These are phyloP conservation scores for Chaetomium cochliodes DNA, from an alignment of 495 filamentous ascomycete species.

Conservation along the genomic window DNA sequence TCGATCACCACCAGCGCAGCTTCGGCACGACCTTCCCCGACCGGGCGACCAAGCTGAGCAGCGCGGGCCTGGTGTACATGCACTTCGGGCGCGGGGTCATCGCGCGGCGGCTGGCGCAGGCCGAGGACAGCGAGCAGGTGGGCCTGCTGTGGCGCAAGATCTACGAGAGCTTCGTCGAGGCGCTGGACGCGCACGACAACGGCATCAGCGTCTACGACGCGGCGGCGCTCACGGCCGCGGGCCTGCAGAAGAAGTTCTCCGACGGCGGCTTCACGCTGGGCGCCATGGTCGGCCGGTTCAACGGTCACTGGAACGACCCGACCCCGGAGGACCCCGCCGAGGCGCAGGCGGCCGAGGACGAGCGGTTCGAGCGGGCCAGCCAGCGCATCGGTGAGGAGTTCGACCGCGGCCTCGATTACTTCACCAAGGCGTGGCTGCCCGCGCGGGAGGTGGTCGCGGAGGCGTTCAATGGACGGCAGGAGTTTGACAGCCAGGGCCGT, in stretches of 20 bases:
- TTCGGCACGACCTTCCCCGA: constrained; percentile 76
- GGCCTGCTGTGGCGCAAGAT: constrained; percentile 79
- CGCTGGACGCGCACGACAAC: constrained; percentile 96
- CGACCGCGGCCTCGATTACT: constrained; percentile 69
- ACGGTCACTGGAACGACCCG: constrained; percentile 65
- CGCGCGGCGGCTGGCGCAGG: constrained; percentile 55
- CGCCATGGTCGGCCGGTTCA: constrained; percentile 79
- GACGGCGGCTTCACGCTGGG: constrained; percentile 78
- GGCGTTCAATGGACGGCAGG: constrained; percentile 63
- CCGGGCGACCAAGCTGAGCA: constrained; percentile 81
- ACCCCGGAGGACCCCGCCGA: constrained; percentile 47
- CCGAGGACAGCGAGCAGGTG: constrained; percentile 62
- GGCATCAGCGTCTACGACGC: constrained; percentile 80
- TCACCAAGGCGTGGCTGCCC: constrained; percentile 76
- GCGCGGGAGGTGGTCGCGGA: constrained; percentile 72
- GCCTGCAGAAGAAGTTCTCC: constrained; percentile 74
- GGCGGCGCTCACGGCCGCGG: constrained; percentile 58
- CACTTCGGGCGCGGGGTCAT: constrained; percentile 88
- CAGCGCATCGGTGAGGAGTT: constrained; percentile 84
- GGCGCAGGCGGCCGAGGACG: constrained; percentile 75
- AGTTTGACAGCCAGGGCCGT: constrained; percentile 69
- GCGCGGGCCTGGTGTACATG: constrained; percentile 90
- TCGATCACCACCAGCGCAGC: constrained; percentile 94
- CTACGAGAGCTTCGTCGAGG: constrained; percentile 91
- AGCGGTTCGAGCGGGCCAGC: constrained; percentile 71